phyloP scores from a whole-genome alignment of 352 stramenopile genomes.

The Phytopythium kandeliae region DNA sequence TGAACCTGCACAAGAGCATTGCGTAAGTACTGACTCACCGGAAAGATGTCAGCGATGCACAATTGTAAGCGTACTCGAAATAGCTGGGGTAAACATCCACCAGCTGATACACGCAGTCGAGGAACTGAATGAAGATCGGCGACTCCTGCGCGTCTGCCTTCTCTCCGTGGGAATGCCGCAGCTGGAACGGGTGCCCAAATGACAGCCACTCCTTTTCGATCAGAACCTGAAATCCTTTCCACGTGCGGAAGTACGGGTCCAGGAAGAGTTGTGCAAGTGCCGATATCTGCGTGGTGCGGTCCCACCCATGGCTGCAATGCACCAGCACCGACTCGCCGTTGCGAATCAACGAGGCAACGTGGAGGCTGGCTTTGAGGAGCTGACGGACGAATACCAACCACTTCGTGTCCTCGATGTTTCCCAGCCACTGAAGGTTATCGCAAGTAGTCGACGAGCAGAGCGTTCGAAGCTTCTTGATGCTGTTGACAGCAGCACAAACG shows the following conservation, averaged over 20 bases:
- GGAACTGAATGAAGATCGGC: constrained; percentile 83
- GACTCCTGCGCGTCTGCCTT: constrained; percentile 79
- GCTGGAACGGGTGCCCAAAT: constrained; percentile 79
- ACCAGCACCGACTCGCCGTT: constrained; percentile 76
- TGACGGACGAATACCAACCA: constrained; percentile 95
- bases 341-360: constrained; percentile 90
- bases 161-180: constrained; percentile 68
- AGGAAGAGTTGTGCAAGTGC: constrained; percentile 62
- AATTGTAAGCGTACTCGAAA: constrained; percentile 86
- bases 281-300: constrained; percentile 88
- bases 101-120: constrained; percentile 80
- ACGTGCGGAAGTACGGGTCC: constrained; percentile 78
- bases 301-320: constrained; percentile 85
- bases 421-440: constrained; percentile 91
- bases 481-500: constrained; percentile 2
- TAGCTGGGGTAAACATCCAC: constrained; percentile 91
- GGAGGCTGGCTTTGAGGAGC: constrained; percentile 90
- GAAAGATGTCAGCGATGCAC: too few species aligned
- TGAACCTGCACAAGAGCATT: constrained; percentile 70
- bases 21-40: background rate
- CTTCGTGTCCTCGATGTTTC: constrained; percentile 93
- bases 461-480: constrained; percentile 67
- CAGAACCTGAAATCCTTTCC: constrained; percentile 72
- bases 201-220: constrained; percentile 85
- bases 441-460: constrained; percentile 77